These are phyloP conservation scores for Globisporangium paddicum DNA, from an alignment of 352 stramenopile genomes.

Conservation along the genomic window DNA sequence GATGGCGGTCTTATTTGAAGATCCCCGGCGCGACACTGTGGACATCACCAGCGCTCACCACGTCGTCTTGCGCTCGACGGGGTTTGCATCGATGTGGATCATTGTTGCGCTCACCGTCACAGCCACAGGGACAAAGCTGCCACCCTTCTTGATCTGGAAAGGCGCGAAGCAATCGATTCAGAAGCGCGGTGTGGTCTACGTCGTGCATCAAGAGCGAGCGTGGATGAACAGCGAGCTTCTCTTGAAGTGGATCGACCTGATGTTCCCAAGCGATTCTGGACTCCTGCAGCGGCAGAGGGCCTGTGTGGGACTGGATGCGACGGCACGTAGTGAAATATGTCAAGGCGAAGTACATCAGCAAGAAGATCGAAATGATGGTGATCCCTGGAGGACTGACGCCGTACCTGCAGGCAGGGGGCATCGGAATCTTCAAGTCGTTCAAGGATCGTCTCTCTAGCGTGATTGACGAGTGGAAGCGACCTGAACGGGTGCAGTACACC, in stretches of 20 bases:
- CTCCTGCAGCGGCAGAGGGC: background rate
- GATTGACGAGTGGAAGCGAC: conserved; percentile 1
- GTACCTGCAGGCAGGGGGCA: conserved; percentile 3
- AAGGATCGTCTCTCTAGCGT: conserved; percentile 1
- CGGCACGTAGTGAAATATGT: background rate
- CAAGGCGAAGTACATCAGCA: background rate
- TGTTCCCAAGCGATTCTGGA: conserved; percentile 3
- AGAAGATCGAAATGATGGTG: background rate
- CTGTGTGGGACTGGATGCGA: background rate
- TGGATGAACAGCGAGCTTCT: conserved; percentile 3
- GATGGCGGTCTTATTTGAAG: conserved; percentile 26
- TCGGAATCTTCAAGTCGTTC: conserved; percentile 6
- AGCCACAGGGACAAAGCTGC: background rate
- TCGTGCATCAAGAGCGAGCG: background rate
- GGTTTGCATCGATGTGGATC: conserved; percentile 13
- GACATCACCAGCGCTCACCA: conserved; percentile 16
- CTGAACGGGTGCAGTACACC: background rate
- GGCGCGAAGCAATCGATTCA: conserved; percentile 5
- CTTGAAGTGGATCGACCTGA: background rate
- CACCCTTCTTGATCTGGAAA: conserved; percentile 3
- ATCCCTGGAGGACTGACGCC: conserved; percentile 3
- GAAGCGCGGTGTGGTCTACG: background rate
- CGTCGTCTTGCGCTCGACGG: conserved; percentile 20
- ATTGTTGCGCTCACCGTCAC: background rate
- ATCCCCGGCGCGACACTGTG: conserved; percentile 11